Evolutionary conservation across 2,329 filamentous ascomycete species (phyloP), one percentile per base, ranked within the genome.

Genomic region (Colletotrichum neosansevieriae): DNA sequence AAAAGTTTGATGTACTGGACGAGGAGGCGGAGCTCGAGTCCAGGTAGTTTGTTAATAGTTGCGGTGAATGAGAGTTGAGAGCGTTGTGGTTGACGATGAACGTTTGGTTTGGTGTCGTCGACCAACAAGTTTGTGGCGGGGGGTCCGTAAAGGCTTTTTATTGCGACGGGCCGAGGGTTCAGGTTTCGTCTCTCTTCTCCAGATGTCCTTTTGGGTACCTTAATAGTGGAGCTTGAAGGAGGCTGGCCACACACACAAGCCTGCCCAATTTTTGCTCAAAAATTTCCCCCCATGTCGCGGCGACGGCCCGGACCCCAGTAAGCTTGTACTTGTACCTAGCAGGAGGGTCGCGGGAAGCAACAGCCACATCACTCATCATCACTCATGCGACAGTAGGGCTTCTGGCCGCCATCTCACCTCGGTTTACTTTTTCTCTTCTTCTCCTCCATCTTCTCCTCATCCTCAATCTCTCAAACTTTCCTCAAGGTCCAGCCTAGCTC

Each of bases 151-250:
- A 67, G 56, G 40, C 62, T 66, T 69, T 67, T 69, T 69, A 69
- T 69, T 69, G 54, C 54, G 56, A 69, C 61, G 58, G 61, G 29
- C 49, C 24, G 66, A 68, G 66, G 66, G 61, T 64, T 67, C 51
- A 59, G 66, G 66, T 66, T 69, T 69, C 61, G 66, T 53, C 65
- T 42, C 38, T 15, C 61, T 68, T 68, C 60, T 49, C 47, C 54
- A 53, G 38, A 60, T 29, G 61, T 59, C 61, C 65, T 60, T 56
- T 65, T 36, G 24, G 38, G 65, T 69, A 59, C 66, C 66, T 66
- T 15, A 19, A 10, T 40, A 51, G 60, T 68, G 65, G 64, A 47
- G 15, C 47, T 21, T n/a, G 34, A 47, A n/a, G 19, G 45, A 53
- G 51, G 64, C 47, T 64, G 59, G 64, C 60, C 59, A 54, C 65